Base-by-base conservation (phyloP, 768 basidiomycete genomes). In the Floccularia luteovirens region DNA sequence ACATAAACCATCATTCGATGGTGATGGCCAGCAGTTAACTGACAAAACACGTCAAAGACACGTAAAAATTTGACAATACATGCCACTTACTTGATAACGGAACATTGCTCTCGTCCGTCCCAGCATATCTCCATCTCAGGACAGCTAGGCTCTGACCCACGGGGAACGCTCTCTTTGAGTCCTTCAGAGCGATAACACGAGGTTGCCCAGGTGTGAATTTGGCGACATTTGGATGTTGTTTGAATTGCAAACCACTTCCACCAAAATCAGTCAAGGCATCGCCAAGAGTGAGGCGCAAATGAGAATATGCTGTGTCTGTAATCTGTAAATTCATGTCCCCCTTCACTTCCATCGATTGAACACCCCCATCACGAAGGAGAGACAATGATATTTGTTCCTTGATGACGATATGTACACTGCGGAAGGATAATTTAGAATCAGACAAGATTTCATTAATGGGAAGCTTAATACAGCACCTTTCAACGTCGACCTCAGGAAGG, bases 1-100 rank as follows among this genome's bases (percentile, higher is more conserved):
- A 49, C 82, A 87, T 1, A 83, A 84, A n/a, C 91, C 91, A 45
- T 90, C 85, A 50, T 89, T 90, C 27, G 87, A 82, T 4, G 89
- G 85, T 10, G 90, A 82, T 10, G 93, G 96, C 93, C 93, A 98
- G 62, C 90, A 93, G 56, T 90, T 99, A 58, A 99, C 93, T 92
- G 48, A 14, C 42, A 22, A 7, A 24, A n/a, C 2, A 19, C 11
- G 46, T 38, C n/a, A 21, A 21, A 21, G 5, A 36, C n/a, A 30
- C 33, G 13, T 16, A 24, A 39, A 14, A 17, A 22, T 13, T 22
- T 10, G 8, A 12, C 39, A 24, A 7, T 21, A 31, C 3, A 31
- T 38, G 20, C 33, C 21, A 66, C 86, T 62, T 60, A 96, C 93
- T 89, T 16, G 88, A 87, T 46, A 99, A 61, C 2, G 94, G 96